Base-by-base conservation (phyloP, 345 rosid genomes). In the Brassica rapa region DNA sequence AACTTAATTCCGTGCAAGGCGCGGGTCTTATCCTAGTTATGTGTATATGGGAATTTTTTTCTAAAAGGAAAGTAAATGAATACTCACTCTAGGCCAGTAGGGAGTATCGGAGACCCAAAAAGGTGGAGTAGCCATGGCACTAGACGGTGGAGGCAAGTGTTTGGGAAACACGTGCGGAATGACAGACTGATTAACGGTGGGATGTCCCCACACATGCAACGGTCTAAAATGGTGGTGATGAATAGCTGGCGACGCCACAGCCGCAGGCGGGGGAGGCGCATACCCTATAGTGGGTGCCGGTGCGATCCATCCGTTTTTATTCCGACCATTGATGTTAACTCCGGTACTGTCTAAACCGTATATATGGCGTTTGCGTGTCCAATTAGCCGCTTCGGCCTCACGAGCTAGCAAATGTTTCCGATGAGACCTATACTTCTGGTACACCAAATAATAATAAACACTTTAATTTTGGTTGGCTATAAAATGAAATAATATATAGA, bases 141-240 rank as follows among this genome's bases (percentile, higher is more conserved):
- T 56, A 1, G 84, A 83, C 71, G 78, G 90, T 8, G 83, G 35
- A 12, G 85, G 27, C 24, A 84, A 66, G 68, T 83, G 89, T 80
- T 87, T 89, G 12, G 97, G 91, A 95, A 95, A 89, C 41, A 80
- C 70, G 23, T 68, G 71, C 3, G 67, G 61, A 59, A 74, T 74
- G 7, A 74, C 46, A 3, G 83, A 80, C 2, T 74, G 83, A 12
- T 80, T 78, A 21, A 74, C 79, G 41, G 83, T 80, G 27, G 99
- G 99, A 79, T 94, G 99, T 33, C 99, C 99, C 99, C 99, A 94
- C 8, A 92, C 99, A 70, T 89, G 91, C 79, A 91, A 81, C 4
- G 97, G 98, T 84, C 91, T 86, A 69, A 85, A 88, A 59, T 65
- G 86, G 64, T 70, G 86, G 68, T 81, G 84, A 68, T 74, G 90